Percentiles rank a stretch among this genome's conserved stretches.
Evolutionary conservation across 495 filamentous ascomycete species (phyloP).

Genomic region (Schizothecium vesticola): DNA sequence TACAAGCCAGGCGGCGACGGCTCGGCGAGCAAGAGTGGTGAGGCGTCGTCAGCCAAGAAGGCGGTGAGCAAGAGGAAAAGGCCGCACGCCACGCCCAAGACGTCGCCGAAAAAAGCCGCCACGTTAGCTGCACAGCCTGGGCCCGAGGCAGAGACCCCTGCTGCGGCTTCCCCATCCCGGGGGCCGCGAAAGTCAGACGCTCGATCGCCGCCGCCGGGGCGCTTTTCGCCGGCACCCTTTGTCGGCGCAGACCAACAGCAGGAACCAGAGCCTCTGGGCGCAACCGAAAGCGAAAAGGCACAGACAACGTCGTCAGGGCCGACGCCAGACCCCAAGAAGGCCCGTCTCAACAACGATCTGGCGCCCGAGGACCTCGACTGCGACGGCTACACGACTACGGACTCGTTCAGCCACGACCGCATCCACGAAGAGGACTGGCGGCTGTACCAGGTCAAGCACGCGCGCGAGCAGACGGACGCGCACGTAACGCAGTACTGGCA

Average conservation of each 20-base stretch:
- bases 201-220: neutral
- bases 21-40: neutral
- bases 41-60: neutral
- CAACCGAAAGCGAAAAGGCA: neutral
- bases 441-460: conserved; percentile 42
- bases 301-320: neutral
- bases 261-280: neutral
- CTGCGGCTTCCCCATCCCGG: neutral
- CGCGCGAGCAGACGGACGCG: conserved; percentile 31
- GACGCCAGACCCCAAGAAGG: conserved; percentile 11
- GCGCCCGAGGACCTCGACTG: conserved; percentile 29
- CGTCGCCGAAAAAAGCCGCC: neutral
- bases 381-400: conserved; percentile 40
- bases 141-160: neutral
- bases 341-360: neutral
- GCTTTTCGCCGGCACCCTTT: neutral
- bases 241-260: neutral
- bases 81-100: conserved; percentile 17
- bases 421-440: conserved; percentile 42
- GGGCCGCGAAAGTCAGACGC: neutral
- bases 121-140: neutral
- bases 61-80: conserved; percentile 21
- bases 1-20: conserved; percentile 19
- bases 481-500: conserved; percentile 49
- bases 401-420: conserved; percentile 35